Evolutionary conservation across 2,329 filamentous ascomycete species (phyloP).

Genomic region (Aspergillus fijiensis): DNA sequence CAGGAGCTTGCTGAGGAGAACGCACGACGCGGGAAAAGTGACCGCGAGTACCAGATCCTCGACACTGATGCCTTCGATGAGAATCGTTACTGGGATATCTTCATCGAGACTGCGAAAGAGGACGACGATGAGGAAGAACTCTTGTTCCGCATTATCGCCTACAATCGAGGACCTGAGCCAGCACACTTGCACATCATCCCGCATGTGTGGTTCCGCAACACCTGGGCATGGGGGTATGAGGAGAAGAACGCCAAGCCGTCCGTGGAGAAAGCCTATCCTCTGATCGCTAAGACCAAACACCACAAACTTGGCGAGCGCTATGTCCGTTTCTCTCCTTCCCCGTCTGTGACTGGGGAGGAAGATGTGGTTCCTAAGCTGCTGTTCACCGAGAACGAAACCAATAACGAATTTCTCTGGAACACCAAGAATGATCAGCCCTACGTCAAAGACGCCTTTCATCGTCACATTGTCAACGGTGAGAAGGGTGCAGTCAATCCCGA

Average conservation of each 20-base stretch:
- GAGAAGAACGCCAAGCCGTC: conserved; percentile 72
- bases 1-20: conserved; percentile 84
- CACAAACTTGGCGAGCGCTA: conserved; percentile 78
- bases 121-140: conserved; percentile 87
- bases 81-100: conserved; percentile 92
- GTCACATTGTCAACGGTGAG: conserved; percentile 78
- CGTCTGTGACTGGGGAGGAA: conserved; percentile 74
- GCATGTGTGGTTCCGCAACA: conserved; percentile 96
- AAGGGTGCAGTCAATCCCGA: conserved; percentile 79
- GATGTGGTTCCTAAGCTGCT: conserved; percentile 83
- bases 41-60: conserved; percentile 86
- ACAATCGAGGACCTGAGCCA: conserved; percentile 88
- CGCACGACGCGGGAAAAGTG: conserved; percentile 69
- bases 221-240: conserved; percentile 91
- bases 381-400: conserved; percentile 96
- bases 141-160: conserved; percentile 90
- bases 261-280: conserved; percentile 66
- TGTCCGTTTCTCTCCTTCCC: conserved; percentile 83
- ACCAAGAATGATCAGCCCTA: conserved; percentile 77
- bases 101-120: conserved; percentile 95
- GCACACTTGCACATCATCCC: conserved; percentile 91
- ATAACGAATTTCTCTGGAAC: conserved; percentile 73
- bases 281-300: conserved; percentile 74
- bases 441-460: conserved; percentile 94
- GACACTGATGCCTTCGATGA: conserved; percentile 89